Evolutionary conservation across 441 rosid genomes (phyloP), one percentile per base, ranked within the genome.

Genomic region (Pelargonium myrrhifolium): DNA sequence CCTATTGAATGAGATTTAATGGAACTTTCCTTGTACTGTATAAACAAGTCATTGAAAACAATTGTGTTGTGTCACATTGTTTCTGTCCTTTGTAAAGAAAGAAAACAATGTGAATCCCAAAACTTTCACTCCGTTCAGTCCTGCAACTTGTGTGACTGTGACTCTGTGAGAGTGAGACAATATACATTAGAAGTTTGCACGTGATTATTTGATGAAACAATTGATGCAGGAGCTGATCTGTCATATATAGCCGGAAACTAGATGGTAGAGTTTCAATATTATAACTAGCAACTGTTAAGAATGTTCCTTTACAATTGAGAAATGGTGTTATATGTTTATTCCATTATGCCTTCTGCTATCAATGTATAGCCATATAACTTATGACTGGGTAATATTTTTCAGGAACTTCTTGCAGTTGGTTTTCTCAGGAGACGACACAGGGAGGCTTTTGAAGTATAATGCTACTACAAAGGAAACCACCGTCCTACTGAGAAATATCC

Each of bases 361-460:
- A 49, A 15, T 49, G 18, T 49, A 4, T 49, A 49, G 56, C 6
- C 18, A 6, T 40, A 9, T 49, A 49, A 49, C 56, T 53, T 53
- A 53, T 18, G 24, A 53, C 3, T 17, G 17, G 5, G 10, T 40
- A 42, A 12, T 49, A 14, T 72, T 18, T 77, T 81, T 67, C 94
- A 90, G 97, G 89, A 82, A 90, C 86, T 93, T 88, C 80, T 39
- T 78, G 83, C 96, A 90, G 81, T 77, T 90, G 74, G 79, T 87
- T 18, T 87, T 85, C 79, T 85, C 97, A 10, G 84, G 78, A 35
- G 98, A 90, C 40, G 69, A 71, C 31, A 79, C 75, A 55, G 97
- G 96, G 72, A 88, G 97, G 71, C 81, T 93, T 71, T 68, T 93
- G 10, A 93, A 86, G 81, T 89, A 89, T 74, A 78, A 86, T 71